Conservation (phyloP, 2,329 filamentous ascomycete species). For the Pseudopithomyces chartarum region DNA sequence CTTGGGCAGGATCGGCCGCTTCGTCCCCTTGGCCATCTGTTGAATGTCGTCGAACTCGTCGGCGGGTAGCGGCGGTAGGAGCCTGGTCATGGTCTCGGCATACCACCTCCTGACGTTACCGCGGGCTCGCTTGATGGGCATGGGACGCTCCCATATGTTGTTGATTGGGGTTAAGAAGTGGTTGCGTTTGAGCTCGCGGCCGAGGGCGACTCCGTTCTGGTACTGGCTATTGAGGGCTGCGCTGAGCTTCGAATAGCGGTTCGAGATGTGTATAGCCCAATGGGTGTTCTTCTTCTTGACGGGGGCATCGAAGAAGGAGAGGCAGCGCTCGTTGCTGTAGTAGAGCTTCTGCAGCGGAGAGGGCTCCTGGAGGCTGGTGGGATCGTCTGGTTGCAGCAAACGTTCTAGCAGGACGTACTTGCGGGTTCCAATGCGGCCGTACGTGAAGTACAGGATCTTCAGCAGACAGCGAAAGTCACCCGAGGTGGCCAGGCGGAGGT, state of each 20-base stretch:
- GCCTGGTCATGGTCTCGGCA: conserved; percentile 46
- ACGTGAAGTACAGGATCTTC: conserved; percentile 59
- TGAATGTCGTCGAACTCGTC: conserved; percentile 51
- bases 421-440: conserved; percentile 61
- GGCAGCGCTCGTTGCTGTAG: conserved; percentile 33
- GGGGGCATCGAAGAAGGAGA: conserved; percentile 40
- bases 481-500: conserved; percentile 59
- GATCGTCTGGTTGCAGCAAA: conserved; percentile 30
- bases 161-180: conserved; percentile 45
- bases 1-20: conserved; percentile 29
- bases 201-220: conserved; percentile 20
- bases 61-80: conserved; percentile 52
- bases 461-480: conserved; percentile 58
- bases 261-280: conserved; percentile 32
- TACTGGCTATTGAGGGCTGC: conserved; percentile 33
- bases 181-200: conserved; percentile 28
- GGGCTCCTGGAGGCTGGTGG: conserved; percentile 7
- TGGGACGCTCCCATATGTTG: conserved; percentile 53
- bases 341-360: conserved; percentile 44
- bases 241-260: conserved; percentile 37
- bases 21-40: conserved; percentile 44
- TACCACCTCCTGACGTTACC: conserved; percentile 53
- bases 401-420: conserved; percentile 51
- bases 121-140: conserved; percentile 50
- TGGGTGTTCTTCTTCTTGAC: conserved; percentile 14